Evolutionary conservation across 2,329 filamentous ascomycete genomes (phyloP), one percentile per base, ranked within the genome.

Genomic region (Akanthomyces lecanii): DNA sequence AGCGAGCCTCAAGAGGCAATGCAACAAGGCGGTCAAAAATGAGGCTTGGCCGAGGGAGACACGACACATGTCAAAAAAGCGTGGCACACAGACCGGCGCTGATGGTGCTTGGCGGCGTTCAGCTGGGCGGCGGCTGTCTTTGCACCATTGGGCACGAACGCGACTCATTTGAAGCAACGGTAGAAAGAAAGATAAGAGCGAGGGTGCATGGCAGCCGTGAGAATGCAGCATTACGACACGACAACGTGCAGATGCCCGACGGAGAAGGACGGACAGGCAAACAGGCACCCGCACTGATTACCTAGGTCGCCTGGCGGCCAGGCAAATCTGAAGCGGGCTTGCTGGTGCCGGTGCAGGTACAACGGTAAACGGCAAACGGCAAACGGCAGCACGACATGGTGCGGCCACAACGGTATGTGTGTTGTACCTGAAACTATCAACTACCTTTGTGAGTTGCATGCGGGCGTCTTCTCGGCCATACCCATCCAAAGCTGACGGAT

Each of bases 1-100:
- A 11, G 33, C 33, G 10, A 8, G 33, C 10, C 33, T 36, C 10
- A 7, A n/a, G 44, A 21, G 5, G 23, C 30, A 40, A 58, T 33
- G 55, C 30, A 44, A 58, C 28, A 40, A 38, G 30, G 44, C 45
- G 44, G 55, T 57, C 55, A 57, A 57, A 48, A 14, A 48, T 7
- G 45, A 23, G 45, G 45, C 45, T 48, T 48, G 45, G 45, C 45
- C 28, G 45, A 48, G 45, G 10, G 45, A 48, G 45, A 21, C 38
- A 25, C n/a, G 45, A 10, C n/a, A 21, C 42, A 45, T 45, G 18
- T 5, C 7, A 10, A 16, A 45, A 21, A 16, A 45, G 21, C n/a
- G 42, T 21, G 45, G 21, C 33, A 36, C 33, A 36, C 8, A 11
- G 33, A 36, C 33, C 10, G 7, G 7, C 45, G 45, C 3, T 14